Conservation (phyloP, 306 rosid genomes). For the Nissolia schottii region DNA sequence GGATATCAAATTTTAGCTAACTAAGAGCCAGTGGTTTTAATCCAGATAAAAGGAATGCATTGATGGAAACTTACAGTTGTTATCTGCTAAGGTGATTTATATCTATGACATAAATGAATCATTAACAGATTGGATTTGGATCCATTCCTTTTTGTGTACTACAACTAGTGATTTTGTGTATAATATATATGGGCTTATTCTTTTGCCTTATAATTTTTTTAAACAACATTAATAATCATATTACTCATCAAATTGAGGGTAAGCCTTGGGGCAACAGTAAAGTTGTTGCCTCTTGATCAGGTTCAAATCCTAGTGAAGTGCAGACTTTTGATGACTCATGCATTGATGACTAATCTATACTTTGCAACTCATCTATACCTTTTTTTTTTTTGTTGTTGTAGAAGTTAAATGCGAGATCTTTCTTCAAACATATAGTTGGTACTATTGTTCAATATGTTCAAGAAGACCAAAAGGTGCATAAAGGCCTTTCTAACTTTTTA, state of each 20-base stretch:
- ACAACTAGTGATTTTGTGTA: neutral
- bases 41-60: conserved; percentile 70
- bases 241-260: too few species aligned
- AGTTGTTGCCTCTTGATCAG: too few species aligned
- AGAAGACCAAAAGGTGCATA: conserved; percentile 81
- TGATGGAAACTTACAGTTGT: conserved; percentile 59
- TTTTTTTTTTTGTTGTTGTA: conserved; percentile 44
- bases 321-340: neutral
- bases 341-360: neutral
- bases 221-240: too few species aligned
- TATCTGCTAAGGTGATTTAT: too few species aligned
- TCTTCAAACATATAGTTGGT: conserved; percentile 82
- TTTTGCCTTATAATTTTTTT: neutral
- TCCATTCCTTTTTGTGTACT: neutral
- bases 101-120: too few species aligned
- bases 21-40: conserved; percentile 23
- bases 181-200: neutral
- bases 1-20: conserved; percentile 17
- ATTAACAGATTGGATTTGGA: too few species aligned
- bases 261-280: too few species aligned
- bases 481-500: neutral
- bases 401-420: conserved; percentile 74
- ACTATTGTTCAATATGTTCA: conserved; percentile 92
- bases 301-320: too few species aligned
- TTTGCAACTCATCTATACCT: conserved; percentile 18